phyloP scores from a whole-genome alignment of 108 stramenopile genomes.

The Aureococcus anophagefferens region DNA sequence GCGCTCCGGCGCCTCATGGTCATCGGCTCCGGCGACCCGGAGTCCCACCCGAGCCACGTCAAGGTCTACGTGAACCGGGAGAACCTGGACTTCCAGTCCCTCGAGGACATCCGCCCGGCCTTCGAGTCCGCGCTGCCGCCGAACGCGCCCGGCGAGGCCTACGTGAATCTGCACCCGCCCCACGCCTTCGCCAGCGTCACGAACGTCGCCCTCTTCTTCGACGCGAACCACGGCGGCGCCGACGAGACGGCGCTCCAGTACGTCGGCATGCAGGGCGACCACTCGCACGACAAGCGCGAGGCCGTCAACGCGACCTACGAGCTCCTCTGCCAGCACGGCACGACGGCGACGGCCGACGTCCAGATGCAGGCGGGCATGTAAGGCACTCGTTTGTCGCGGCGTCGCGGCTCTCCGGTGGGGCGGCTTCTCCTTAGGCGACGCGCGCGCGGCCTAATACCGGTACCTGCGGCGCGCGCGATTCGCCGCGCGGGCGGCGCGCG shows the following conservation, averaged over 20 bases:
- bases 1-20: constrained; percentile 3
- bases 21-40: constrained; percentile 6
- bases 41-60: not conserved
- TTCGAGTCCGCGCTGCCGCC: constrained; percentile 6
- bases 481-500: too few relatives aligned
- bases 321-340: not conserved
- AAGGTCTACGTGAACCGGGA: constrained; percentile 4
- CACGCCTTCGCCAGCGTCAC: constrained; percentile 6
- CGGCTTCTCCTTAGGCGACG: too few relatives aligned
- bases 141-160: constrained; percentile 6
- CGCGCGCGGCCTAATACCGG: not conserved
- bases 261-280: constrained; percentile 19
- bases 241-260: constrained; percentile 9
- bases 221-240: constrained; percentile 1
- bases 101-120: not conserved
- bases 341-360: not conserved
- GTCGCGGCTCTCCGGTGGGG: too few relatives aligned
- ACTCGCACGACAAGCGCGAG: constrained; percentile 15
- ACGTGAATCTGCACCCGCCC: not conserved
- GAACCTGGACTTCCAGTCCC: constrained; percentile 3
- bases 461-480: too few relatives aligned
- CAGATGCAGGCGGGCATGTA: not conserved
- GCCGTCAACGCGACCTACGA: not conserved
- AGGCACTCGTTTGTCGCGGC: too few relatives aligned
- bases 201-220: constrained; percentile 6